Evolutionary conservation across 805 yeast genomes (phyloP).

Genomic region (Lachancea nothofagi): DNA sequence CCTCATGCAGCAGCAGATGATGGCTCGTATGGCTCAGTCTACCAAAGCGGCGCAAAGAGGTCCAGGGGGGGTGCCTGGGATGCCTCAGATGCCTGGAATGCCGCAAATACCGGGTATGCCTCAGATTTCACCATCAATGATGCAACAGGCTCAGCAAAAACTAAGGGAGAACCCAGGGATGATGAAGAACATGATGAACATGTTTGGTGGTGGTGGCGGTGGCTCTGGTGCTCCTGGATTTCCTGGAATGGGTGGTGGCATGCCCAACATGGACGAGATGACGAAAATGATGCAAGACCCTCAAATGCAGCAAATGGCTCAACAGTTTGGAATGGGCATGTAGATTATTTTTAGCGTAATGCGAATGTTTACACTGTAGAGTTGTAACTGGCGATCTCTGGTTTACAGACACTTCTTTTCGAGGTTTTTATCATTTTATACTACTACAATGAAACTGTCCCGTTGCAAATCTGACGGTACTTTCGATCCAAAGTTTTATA

Average conservation of each 20-base stretch:
- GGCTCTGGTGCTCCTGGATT: slow-evolving; percentile 14
- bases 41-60: slow-evolving; percentile 41
- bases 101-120: slow-evolving; percentile 51
- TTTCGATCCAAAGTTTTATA: background rate
- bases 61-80: slow-evolving; percentile 37
- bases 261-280: slow-evolving; percentile 63
- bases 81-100: slow-evolving; percentile 61
- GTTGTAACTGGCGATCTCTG: no score
- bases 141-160: slow-evolving; percentile 52
- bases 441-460: background rate
- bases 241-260: slow-evolving; percentile 42
- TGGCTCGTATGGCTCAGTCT: slow-evolving; percentile 87
- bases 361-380: background rate
- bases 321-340: slow-evolving; percentile 40
- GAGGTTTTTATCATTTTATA: background rate
- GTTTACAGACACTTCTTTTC: no score
- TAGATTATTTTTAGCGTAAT: background rate
- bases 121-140: slow-evolving; percentile 36
- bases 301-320: slow-evolving; percentile 44
- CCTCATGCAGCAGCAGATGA: slow-evolving; percentile 84
- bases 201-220: slow-evolving; percentile 51
- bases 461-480: background rate
- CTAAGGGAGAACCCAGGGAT: slow-evolving; percentile 67
- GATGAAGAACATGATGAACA: slow-evolving; percentile 68
- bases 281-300: slow-evolving; percentile 54